A percentile compares a stretch with the other conserved stretches of the same genome.
These are phyloP conservation scores for Acer negundo DNA, from an alignment of 345 rosid genomes.

Conservation along the genomic window DNA sequence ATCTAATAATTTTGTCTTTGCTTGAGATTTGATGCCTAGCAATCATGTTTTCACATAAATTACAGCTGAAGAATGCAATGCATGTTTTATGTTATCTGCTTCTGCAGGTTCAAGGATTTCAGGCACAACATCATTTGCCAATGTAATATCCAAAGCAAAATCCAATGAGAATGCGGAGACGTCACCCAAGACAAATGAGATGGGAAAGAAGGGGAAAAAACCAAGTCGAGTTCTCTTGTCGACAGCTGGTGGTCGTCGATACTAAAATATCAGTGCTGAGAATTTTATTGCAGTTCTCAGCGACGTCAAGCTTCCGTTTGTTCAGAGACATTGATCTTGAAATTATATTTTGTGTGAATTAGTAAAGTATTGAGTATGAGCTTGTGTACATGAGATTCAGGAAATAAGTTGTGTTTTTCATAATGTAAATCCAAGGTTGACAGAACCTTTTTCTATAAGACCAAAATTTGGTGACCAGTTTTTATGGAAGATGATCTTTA, in stretches of 20 bases:
- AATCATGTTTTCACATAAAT: background rate
- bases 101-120: conserved; percentile 54
- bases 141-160: conserved; percentile 60
- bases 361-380: background rate
- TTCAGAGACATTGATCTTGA: background rate
- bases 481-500: too few species aligned
- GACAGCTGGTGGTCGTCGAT: conserved; percentile 82
- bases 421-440: background rate
- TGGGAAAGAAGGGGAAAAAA: conserved; percentile 82
- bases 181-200: conserved; percentile 45
- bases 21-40: background rate
- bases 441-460: too few species aligned
- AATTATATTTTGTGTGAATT: background rate
- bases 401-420: background rate
- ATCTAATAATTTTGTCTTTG: background rate
- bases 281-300: background rate
- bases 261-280: conserved; percentile 32
- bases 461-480: too few species aligned
- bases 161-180: conserved; percentile 36
- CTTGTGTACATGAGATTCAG: background rate
- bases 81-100: background rate
- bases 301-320: background rate
- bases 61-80: background rate
- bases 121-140: conserved; percentile 71
- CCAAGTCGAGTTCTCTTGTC: conserved; percentile 71